These are phyloP conservation scores for Suillus sp. DNA, from an alignment of 768 basidiomycete genomes.

Conservation along the genomic window DNA sequence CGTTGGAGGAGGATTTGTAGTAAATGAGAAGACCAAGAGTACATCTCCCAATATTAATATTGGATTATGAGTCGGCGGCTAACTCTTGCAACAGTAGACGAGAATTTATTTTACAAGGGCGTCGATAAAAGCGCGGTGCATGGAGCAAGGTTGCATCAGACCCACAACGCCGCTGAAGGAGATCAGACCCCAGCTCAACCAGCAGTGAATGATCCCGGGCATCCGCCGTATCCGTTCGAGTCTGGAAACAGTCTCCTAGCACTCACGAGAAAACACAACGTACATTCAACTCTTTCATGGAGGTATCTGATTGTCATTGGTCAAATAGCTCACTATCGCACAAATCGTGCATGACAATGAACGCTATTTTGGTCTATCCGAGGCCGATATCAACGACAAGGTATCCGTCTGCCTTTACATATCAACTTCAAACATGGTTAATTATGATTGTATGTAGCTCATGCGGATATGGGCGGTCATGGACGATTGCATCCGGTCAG, in stretches of 20 bases:
- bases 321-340: conserved; percentile 80
- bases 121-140: conserved; percentile 84
- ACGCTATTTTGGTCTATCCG: conserved; percentile 73
- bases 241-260: conserved; percentile 76
- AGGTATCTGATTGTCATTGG: background rate
- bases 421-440: conserved; percentile 6
- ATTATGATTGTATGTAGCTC: conserved; percentile 37
- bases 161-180: conserved; percentile 43
- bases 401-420: conserved; percentile 36
- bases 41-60: conserved; percentile 10
- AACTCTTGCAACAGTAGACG: conserved; percentile 58
- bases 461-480: conserved; percentile 88
- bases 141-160: conserved; percentile 74
- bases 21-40: conserved; percentile 94
- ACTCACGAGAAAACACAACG: conserved; percentile 79
- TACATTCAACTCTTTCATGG: conserved; percentile 39
- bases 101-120: conserved; percentile 93
- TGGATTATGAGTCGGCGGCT: background rate
- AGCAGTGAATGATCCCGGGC: conserved; percentile 38
- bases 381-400: conserved; percentile 75
- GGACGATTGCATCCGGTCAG: conserved; percentile 88
- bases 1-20: conserved; percentile 93
- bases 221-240: conserved; percentile 83
- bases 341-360: conserved; percentile 96
- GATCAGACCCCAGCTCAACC: conserved; percentile 17